Conservation (phyloP, 2,329 filamentous ascomycete species). For the Knoxdaviesia proteae region DNA sequence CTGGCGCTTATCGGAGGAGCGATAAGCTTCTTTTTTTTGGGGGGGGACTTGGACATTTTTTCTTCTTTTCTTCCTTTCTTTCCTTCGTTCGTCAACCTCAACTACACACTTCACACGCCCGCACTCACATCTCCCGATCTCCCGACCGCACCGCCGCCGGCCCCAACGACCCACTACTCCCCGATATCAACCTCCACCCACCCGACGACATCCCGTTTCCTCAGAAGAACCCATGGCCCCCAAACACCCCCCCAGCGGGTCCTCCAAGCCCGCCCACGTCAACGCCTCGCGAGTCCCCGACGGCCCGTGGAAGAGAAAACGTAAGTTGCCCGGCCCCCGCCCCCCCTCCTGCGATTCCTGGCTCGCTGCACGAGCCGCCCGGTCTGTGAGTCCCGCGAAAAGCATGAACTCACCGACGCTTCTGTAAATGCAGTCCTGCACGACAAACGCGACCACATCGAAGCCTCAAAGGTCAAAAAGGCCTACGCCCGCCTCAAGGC, state of each 20-base stretch:
- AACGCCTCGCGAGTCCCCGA: conserved; percentile 76
- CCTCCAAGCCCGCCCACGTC: conserved; percentile 1
- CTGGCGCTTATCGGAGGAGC: neutral
- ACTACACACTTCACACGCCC: neutral
- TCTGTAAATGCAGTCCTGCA: conserved; percentile 41
- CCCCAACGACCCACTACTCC: neutral
- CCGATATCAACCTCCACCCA: neutral
- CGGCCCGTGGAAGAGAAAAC: conserved; percentile 67
- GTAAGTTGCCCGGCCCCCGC: conserved; percentile 12
- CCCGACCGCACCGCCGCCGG: neutral
- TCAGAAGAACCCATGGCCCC: neutral
- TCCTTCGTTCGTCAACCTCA: neutral
- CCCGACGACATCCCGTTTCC: neutral
- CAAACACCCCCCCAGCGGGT: neutral
- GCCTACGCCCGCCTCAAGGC: conserved; percentile 73
- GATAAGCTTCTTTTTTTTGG: neutral
- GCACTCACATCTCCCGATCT: neutral
- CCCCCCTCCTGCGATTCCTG: conserved; percentile 1
- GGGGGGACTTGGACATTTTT: neutral
- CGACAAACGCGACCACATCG: conserved; percentile 74
- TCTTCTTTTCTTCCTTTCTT: too few species aligned
- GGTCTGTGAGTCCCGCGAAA: neutral
- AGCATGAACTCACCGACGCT: neutral
- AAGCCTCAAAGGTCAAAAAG: conserved; percentile 86
- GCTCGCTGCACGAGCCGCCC: neutral